Base-by-base conservation (phyloP, 306 rosid species). In the Trifolium fragiferum region DNA sequence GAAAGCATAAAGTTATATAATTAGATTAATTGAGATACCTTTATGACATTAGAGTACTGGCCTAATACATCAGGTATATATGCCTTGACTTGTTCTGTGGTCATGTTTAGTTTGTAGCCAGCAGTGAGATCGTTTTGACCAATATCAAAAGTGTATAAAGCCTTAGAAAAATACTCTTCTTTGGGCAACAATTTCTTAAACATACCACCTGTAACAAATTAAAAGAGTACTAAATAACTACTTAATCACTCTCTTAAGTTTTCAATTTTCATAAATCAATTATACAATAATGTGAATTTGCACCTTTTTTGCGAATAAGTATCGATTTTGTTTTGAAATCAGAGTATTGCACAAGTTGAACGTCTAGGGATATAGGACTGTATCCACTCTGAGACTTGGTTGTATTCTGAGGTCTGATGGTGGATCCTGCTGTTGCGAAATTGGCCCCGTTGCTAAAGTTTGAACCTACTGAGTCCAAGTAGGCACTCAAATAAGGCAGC, bases 391-490 rank as follows among this genome's bases (percentile, higher is more conserved):
- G 93, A 27, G 76, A 88, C 6, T 46, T 70, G 53, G 92, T 88
- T 15, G 81, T 80, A 74, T 92, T 92, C 7, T 85, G 96, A 19
- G 89, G 89, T 55, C 92, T 80, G 10, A 92, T 35, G 33, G 92
- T 90, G 41, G 96, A 90, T 5, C 96, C 96, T 0, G 93, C 92
- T 0, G 96, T 90, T 1, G 96, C 98, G n/a, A 92, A 92, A 62
- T 92, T 92, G 12, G 87, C 97, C 15, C 93, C 96, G 10, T 80
- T 79, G 3, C 61, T 83, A 77, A 88, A 92, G 59, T 90, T 92
- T 61, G 88, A 87, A 18, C 96, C 96, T 23, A 92, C 72, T 0
- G 96, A 85, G 75, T 92, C 89, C 41, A 92, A 84, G 76, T 85
- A 88, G 3, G 98, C 96, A 21, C 87, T 87, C 21, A 88, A 76